These are phyloP conservation scores for Flaveria sonorensis DNA, from an alignment of 129 eudicot species.

Conservation along the genomic window DNA sequence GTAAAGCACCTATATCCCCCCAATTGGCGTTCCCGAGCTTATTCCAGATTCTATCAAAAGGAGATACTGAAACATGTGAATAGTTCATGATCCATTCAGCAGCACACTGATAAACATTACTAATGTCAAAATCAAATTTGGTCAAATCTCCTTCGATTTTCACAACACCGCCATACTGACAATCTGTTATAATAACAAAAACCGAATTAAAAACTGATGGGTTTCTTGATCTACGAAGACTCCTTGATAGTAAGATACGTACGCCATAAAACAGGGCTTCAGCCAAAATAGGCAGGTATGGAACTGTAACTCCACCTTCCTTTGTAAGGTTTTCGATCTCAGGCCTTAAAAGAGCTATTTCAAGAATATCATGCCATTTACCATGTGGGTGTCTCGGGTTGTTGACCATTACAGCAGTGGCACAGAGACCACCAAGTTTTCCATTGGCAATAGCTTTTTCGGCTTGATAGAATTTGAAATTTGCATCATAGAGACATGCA, in stretches of 20 bases:
- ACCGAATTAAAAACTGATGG: slow-evolving; percentile 62
- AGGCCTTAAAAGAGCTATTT: slow-evolving; percentile 72
- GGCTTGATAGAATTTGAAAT: slow-evolving; percentile 82
- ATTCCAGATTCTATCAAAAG: slow-evolving; percentile 91
- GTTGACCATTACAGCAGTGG: slow-evolving; percentile 78
- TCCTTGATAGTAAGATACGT: slow-evolving; percentile 75
- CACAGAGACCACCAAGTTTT: slow-evolving; percentile 79
- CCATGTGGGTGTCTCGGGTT: slow-evolving; percentile 96
- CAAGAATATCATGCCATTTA: slow-evolving; percentile 89
- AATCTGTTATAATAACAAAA: slow-evolving; percentile 69
- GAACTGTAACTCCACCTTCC: slow-evolving; percentile 48
- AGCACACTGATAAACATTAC: slow-evolving; percentile 74
- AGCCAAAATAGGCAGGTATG: slow-evolving; percentile 51
- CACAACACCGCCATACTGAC: slow-evolving; percentile 80
- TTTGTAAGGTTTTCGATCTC: slow-evolving; percentile 48
- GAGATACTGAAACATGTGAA: slow-evolving; percentile 64
- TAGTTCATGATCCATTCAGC: slow-evolving; percentile 77
- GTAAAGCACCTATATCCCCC: slow-evolving; percentile 93
- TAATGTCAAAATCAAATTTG: slow-evolving; percentile 65
- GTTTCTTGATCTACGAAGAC: slow-evolving; percentile 60
- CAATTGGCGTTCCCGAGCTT: slow-evolving; percentile 95
- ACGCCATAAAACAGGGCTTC: slow-evolving; percentile 83
- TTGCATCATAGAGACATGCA: slow-evolving; percentile 57
- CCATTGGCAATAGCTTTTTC: slow-evolving; percentile 79
- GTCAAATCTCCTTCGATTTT: slow-evolving; percentile 92